phyloP scores from a whole-genome alignment of 352 stramenopile genomes.

The Globisporangium spiculum region DNA sequence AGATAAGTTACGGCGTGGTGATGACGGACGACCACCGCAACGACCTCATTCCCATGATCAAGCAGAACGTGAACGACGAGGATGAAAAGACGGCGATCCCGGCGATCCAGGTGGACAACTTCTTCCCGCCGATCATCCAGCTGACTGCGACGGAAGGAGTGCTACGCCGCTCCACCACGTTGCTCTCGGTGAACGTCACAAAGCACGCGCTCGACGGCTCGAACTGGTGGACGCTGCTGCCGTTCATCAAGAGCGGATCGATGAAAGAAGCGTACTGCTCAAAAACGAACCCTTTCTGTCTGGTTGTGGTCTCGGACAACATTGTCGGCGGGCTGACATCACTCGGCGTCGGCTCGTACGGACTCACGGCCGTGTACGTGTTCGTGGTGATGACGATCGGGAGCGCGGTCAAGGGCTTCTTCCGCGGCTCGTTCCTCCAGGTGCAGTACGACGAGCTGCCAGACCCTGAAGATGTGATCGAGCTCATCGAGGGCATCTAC shows the following conservation, averaged over 20 bases:
- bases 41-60: constrained; percentile 71
- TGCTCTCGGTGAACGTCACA: constrained; percentile 52
- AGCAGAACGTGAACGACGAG: constrained; percentile 41
- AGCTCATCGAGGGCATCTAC: constrained; percentile 88
- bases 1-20: constrained; percentile 39
- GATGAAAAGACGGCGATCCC: constrained; percentile 24
- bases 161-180: constrained; percentile 44
- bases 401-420: constrained; percentile 79
- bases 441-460: constrained; percentile 84
- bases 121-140: constrained; percentile 71
- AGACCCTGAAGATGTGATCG: constrained; percentile 78
- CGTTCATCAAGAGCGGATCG: constrained; percentile 22
- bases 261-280: constrained; percentile 46
- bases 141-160: constrained; percentile 66
- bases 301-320: constrained; percentile 84
- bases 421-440: constrained; percentile 74
- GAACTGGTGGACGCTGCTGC: constrained; percentile 71
- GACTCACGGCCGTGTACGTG: constrained; percentile 82
- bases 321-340: constrained; percentile 80
- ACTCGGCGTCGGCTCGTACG: constrained; percentile 81
- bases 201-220: constrained; percentile 52
- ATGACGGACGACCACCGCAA: constrained; percentile 64
- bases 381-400: constrained; percentile 88
- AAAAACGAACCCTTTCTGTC: constrained; percentile 53
- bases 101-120: constrained; percentile 43